A percentile compares a stretch with the other conserved stretches of the same genome.
Conservation (phyloP, 306 rosid genomes). For the Benincasa hispida region DNA sequence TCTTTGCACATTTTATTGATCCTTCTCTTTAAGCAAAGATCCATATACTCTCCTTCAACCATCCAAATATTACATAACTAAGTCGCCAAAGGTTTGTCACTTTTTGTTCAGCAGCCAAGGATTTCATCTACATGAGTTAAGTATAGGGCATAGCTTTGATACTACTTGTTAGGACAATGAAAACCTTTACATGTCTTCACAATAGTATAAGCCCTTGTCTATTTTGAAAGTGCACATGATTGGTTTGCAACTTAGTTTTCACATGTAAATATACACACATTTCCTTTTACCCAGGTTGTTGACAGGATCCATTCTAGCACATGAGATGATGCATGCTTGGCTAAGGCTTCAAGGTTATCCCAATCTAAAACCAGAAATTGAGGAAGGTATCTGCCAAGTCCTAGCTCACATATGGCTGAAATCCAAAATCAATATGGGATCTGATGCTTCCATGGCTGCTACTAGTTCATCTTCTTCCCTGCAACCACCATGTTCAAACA, state of each 20-base stretch:
- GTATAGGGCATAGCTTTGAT: neutral
- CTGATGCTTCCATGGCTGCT: conserved; percentile 35
- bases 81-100: neutral
- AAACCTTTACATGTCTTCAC: neutral
- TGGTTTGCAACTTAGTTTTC: conserved; percentile 49
- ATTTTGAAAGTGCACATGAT: neutral
- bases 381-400: conserved; percentile 98
- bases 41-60: neutral
- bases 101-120: neutral
- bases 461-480: conserved; percentile 28
- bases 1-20: neutral
- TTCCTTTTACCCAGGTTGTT: conserved; percentile 37
- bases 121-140: neutral
- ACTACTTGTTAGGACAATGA: neutral
- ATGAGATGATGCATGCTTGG: conserved; percentile 99
- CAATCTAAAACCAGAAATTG: conserved; percentile 68
- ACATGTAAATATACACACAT: neutral
- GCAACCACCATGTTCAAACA: conserved; percentile 40
- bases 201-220: neutral
- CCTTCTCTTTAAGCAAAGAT: neutral
- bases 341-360: conserved; percentile 84
- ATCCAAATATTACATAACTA: neutral
- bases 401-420: conserved; percentile 95
- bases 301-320: conserved; percentile 93
- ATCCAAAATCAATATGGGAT: conserved; percentile 43